phyloP scores from a whole-genome alignment of 768 basidiomycete genomes.

The Hysterangium stoloniferum region DNA sequence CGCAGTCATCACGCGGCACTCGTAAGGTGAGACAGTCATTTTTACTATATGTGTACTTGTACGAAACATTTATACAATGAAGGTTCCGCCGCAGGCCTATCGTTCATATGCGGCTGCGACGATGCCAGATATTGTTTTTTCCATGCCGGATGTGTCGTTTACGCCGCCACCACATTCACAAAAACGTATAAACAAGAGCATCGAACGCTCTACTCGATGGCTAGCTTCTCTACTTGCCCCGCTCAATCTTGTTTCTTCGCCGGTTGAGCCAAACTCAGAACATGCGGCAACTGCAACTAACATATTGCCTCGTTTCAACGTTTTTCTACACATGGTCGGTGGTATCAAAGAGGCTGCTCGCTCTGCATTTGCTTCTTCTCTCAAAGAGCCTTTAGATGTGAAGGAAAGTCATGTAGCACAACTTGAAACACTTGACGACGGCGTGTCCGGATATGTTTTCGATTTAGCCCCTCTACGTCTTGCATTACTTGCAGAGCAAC shows the following conservation, averaged over 20 bases:
- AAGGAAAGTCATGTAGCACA: slow-evolving; percentile 47
- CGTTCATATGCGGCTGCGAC: slow-evolving; percentile 41
- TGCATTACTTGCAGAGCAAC: slow-evolving; percentile 20
- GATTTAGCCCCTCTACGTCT: slow-evolving; percentile 49
- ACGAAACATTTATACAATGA: not conserved
- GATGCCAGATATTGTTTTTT: slow-evolving; percentile 63
- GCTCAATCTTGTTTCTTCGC: not conserved
- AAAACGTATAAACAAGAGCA: slow-evolving; percentile 67
- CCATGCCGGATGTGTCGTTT: slow-evolving; percentile 63
- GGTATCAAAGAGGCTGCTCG: slow-evolving; percentile 49
- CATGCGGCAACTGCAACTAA: not conserved
- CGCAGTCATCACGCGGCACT: slow-evolving; percentile 58
- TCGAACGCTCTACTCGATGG: slow-evolving; percentile 65
- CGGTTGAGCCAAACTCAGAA: not conserved
- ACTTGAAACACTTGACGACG: slow-evolving; percentile 54
- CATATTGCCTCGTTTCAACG: slow-evolving; percentile 28
- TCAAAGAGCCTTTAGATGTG: slow-evolving; percentile 49
- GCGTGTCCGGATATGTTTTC: slow-evolving; percentile 60
- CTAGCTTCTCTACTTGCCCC: slow-evolving; percentile 43
- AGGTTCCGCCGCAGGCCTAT: slow-evolving; percentile 57
- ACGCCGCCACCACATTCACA: slow-evolving; percentile 64
- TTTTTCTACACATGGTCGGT: slow-evolving; percentile 69
- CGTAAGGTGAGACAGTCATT: slow-evolving; percentile 44
- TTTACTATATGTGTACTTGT: not conserved
- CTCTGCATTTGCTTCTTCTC: slow-evolving; percentile 48